Conservation (phyloP, 192 early-diverging fungal species). For the Coemansia sp. region DNA sequence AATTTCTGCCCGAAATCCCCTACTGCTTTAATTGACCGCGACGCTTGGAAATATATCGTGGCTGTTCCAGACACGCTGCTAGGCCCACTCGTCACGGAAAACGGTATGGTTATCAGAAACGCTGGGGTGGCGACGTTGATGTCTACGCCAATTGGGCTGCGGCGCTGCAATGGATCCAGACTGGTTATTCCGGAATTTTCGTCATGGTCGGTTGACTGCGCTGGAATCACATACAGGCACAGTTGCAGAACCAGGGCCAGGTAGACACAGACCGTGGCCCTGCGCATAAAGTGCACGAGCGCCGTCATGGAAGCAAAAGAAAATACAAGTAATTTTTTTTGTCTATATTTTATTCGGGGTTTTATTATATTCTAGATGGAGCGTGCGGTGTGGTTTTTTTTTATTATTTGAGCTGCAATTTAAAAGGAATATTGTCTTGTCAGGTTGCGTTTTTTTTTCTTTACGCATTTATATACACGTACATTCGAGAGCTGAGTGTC, state of each 20-base stretch:
- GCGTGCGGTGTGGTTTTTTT: too few species aligned
- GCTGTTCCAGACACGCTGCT: conserved; percentile 22
- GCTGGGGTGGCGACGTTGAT: conserved; percentile 20
- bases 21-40: conserved; percentile 29
- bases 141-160: conserved; percentile 16
- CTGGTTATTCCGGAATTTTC: not conserved
- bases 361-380: too few species aligned
- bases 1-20: conserved; percentile 24
- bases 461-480: too few species aligned
- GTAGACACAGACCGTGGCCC: not conserved
- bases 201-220: not conserved
- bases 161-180: not conserved
- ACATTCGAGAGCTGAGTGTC: too few species aligned
- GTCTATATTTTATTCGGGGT: not conserved
- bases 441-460: too few species aligned
- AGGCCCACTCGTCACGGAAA: conserved; percentile 20
- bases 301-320: not conserved
- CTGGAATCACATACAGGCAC: not conserved
- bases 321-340: not conserved
- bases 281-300: not conserved
- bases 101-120: conserved; percentile 34
- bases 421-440: too few species aligned
- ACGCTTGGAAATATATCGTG: conserved; percentile 35
- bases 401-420: too few species aligned
- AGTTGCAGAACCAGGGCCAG: not conserved